phyloP scores from a whole-genome alignment of 2,329 filamentous ascomycete genomes.

The Trichoderma sp. region DNA sequence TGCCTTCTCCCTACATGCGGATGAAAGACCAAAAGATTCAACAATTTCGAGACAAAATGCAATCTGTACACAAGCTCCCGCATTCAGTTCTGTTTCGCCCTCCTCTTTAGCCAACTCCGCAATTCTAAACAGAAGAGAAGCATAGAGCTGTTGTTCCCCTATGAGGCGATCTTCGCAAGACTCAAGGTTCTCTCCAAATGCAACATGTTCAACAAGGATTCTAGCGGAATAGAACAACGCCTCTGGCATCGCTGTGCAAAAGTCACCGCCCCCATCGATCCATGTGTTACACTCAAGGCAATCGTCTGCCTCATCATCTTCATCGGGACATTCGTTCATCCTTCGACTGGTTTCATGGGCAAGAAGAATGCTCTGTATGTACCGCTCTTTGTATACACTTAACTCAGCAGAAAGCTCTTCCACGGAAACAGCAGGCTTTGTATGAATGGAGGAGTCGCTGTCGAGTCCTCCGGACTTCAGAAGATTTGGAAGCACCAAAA shows the following conservation, averaged over 20 bases:
- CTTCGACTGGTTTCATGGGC: background rate
- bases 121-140: background rate
- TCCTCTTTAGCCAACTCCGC: background rate
- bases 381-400: background rate
- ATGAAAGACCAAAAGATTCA: background rate
- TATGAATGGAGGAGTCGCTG: background rate
- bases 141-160: background rate
- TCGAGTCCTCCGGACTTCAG: background rate
- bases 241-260: background rate
- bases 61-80: background rate
- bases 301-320: background rate
- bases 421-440: background rate
- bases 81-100: background rate
- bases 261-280: conserved; percentile 3
- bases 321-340: background rate
- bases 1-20: background rate
- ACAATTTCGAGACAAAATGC: conserved; percentile 6
- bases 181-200: background rate
- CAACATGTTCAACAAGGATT: background rate
- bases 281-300: background rate
- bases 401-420: background rate
- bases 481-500: background rate
- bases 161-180: background rate
- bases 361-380: background rate
- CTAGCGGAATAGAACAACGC: conserved; percentile 3